Evolutionary conservation across 495 filamentous ascomycete species (phyloP).

Genomic region (Penicillium herquei): DNA sequence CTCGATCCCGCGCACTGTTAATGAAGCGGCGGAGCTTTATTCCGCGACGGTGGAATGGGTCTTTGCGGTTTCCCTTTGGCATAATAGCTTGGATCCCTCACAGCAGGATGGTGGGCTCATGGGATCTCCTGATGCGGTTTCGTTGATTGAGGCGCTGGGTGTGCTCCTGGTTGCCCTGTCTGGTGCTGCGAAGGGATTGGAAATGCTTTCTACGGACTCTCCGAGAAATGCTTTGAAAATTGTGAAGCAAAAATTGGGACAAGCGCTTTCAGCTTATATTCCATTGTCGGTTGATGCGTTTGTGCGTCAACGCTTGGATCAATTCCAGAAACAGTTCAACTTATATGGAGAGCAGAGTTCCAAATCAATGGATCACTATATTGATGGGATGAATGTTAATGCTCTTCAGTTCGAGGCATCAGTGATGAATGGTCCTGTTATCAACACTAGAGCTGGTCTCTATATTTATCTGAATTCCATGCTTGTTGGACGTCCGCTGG

Average conservation of each 20-base stretch:
- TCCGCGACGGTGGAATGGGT: constrained; percentile 41
- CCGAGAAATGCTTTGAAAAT: constrained; percentile 26
- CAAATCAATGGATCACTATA: constrained; percentile 37
- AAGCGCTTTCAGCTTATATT: constrained; percentile 41
- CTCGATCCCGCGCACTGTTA: constrained; percentile 24
- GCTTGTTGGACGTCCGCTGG: constrained; percentile 77
- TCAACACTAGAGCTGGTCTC: constrained; percentile 83
- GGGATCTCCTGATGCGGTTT: constrained; percentile 40
- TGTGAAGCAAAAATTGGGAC: constrained; percentile 39
- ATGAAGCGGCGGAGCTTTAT: constrained; percentile 37
- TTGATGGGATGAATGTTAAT: constrained; percentile 45
- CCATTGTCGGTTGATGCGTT: constrained; percentile 43
- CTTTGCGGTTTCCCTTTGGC: constrained; percentile 36
- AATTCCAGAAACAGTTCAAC: constrained; percentile 46
- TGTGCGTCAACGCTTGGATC: constrained; percentile 41
- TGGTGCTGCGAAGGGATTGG: constrained; percentile 37
- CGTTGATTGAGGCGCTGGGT: constrained; percentile 45
- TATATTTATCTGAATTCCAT: constrained; percentile 89
- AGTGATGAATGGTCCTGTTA: constrained; percentile 62
- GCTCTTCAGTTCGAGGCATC: constrained; percentile 50
- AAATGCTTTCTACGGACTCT: constrained; percentile 35
- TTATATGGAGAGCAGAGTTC: constrained; percentile 37
- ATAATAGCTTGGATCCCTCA: constrained; percentile 27
- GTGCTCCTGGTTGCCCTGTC: constrained; percentile 45
- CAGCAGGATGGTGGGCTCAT: constrained; percentile 35